Percentiles rank a stretch among this genome's conserved stretches.
These are phyloP conservation scores for Cinnamomum micranthum DNA, from an alignment of 164 flowering plant genomes.

Conservation along the genomic window DNA sequence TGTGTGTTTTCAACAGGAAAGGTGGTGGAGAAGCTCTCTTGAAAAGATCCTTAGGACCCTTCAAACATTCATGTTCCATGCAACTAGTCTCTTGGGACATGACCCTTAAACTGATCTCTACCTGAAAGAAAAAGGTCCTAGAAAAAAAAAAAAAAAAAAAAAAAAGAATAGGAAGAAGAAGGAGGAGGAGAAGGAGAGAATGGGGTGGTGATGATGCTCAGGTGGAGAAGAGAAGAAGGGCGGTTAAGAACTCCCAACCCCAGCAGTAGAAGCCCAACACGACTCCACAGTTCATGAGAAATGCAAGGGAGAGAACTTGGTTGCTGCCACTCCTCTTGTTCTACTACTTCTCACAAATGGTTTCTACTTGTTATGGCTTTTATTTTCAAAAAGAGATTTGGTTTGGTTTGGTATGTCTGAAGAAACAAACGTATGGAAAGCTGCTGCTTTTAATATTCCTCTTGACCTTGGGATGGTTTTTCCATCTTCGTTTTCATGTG, in stretches of 20 bases:
- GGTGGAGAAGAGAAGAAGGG: conserved; percentile 70
- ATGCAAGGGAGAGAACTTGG: conserved; percentile 26
- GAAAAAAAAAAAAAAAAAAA: not conserved
- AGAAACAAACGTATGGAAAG: conserved; percentile 7
- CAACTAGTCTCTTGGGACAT: conserved; percentile 1
- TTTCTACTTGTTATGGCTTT: not conserved
- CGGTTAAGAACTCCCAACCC: conserved; percentile 76
- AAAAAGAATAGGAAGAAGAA: conserved; percentile 5
- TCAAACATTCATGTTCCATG: conserved; percentile 14
- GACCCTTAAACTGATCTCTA: not conserved
- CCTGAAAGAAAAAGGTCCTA: not conserved
- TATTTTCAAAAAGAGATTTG: not conserved
- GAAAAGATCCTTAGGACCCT: conserved; percentile 35
- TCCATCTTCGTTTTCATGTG: not conserved
- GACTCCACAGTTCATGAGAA: conserved; percentile 71
- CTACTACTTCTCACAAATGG: not conserved
- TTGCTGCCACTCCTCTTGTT: conserved; percentile 1
- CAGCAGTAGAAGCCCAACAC: conserved; percentile 82
- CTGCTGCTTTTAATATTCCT: not conserved
- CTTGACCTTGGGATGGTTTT: not conserved
- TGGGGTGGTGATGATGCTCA: not conserved
- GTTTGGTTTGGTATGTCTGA: not conserved
- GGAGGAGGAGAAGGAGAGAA: not conserved
- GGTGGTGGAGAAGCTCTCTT: conserved; percentile 58
- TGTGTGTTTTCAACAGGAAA: conserved; percentile 59